Conservation (phyloP, 352 stramenopile species). For the Phytophthora cajani region DNA sequence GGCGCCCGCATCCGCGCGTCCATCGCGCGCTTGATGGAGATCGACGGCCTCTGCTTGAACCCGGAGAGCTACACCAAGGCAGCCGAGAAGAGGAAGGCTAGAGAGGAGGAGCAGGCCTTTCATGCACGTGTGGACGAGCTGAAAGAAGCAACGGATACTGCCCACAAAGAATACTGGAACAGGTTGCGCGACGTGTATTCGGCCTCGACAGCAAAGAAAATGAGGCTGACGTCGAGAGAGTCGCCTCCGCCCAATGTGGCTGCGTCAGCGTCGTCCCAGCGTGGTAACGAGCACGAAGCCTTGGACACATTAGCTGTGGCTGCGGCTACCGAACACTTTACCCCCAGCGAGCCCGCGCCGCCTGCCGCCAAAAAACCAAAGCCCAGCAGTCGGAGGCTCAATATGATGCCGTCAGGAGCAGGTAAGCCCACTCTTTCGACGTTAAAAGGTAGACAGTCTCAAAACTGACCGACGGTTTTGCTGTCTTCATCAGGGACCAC, state of each 20-base stretch:
- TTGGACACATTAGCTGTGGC: slow-evolving; percentile 33
- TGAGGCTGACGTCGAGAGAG: slow-evolving; percentile 27
- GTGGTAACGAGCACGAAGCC: slow-evolving; percentile 30
- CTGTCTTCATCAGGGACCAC: slow-evolving; percentile 10
- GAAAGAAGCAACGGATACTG: slow-evolving; percentile 21
- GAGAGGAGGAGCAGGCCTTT: slow-evolving; percentile 47
- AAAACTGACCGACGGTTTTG: not conserved
- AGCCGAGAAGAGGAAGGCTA: slow-evolving; percentile 27
- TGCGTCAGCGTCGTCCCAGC: not conserved
- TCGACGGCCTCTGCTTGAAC: slow-evolving; percentile 31
- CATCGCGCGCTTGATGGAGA: slow-evolving; percentile 39
- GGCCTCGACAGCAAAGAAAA: slow-evolving; percentile 43
- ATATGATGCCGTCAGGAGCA: not conserved
- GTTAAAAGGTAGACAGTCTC: not conserved
- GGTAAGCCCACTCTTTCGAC: slow-evolving; percentile 7
- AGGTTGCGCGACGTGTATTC: slow-evolving; percentile 63
- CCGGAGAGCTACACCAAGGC: slow-evolving; percentile 37
- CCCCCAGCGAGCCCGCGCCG: not conserved
- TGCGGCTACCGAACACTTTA: slow-evolving; percentile 16
- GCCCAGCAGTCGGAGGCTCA: slow-evolving; percentile 18
- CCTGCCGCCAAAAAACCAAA: slow-evolving; percentile 26
- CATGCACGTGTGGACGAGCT: slow-evolving; percentile 24
- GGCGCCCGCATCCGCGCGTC: slow-evolving; percentile 30
- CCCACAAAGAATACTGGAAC: slow-evolving; percentile 68
- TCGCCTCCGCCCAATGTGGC: not conserved